Conservation (phyloP, 2,329 filamentous ascomycete species). For the Ceratocystiopsis brevicomis region DNA sequence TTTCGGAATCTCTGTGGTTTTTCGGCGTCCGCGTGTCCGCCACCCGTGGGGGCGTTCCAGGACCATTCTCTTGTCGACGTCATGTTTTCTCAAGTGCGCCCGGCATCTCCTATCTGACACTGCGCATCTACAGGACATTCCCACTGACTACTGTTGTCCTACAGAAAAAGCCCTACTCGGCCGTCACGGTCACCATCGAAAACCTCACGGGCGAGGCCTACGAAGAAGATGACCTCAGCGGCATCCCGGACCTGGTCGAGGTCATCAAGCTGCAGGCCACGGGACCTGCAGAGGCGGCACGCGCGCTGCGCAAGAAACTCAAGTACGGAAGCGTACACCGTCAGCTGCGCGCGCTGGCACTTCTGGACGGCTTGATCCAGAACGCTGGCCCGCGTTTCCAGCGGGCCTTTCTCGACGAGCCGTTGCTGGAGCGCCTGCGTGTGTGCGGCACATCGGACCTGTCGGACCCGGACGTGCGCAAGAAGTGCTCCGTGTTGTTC, state of each 20-base stretch:
- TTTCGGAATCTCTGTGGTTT: too few species aligned
- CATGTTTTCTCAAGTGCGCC: too few species aligned
- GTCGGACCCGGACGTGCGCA: constrained; percentile 68
- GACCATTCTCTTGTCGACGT: too few species aligned
- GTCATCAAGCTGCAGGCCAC: constrained; percentile 76
- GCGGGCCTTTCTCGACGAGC: constrained; percentile 73
- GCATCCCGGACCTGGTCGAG: constrained; percentile 86
- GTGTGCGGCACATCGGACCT: constrained; percentile 72
- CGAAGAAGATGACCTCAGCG: constrained; percentile 78
- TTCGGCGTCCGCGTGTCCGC: too few species aligned
- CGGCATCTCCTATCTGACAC: too few species aligned
- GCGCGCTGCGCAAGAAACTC: constrained; percentile 91
- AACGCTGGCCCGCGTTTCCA: constrained; percentile 84
- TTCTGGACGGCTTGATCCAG: constrained; percentile 84
- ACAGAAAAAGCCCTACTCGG: constrained; percentile 75
- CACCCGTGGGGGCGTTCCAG: too few species aligned
- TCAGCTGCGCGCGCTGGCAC: constrained; percentile 70
- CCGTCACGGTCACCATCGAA: constrained; percentile 83
- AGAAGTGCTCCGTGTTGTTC: constrained; percentile 77
- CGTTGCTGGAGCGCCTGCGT: constrained; percentile 74
- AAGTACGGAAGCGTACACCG: constrained; percentile 94
- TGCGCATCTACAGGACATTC: too few species aligned
- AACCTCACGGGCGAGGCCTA: constrained; percentile 75
- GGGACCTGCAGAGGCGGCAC: constrained; percentile 73
- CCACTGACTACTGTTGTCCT: too few species aligned